Evolutionary conservation across 148 eudicot genomes (phyloP).

Genomic region (Cornus kousa): DNA sequence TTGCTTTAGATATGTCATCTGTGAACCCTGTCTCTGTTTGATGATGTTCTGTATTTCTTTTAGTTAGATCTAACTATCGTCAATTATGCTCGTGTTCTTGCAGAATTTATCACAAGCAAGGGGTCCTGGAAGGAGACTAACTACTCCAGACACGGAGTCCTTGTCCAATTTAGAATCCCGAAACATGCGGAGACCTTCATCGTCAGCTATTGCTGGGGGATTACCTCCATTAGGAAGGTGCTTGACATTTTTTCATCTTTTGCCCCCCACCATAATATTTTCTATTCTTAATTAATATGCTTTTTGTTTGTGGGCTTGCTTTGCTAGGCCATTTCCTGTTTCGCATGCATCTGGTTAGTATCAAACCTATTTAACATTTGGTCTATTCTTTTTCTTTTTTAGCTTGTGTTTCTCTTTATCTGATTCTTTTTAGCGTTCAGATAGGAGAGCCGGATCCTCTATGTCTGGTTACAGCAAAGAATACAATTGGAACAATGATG

Average conservation of each 20-base stretch:
- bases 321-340: slow-evolving; percentile 56
- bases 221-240: slow-evolving; percentile 90
- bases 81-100: slow-evolving; percentile 11
- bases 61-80: background rate
- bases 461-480: slow-evolving; percentile 78
- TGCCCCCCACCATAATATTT: background rate
- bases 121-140: slow-evolving; percentile 56
- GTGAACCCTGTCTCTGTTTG: background rate
- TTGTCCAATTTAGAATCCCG: slow-evolving; percentile 58
- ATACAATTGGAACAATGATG: slow-evolving; percentile 77
- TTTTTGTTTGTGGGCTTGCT: slow-evolving; percentile 8
- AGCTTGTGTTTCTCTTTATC: background rate
- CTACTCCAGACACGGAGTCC: slow-evolving; percentile 52
- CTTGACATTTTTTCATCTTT: slow-evolving; percentile 5
- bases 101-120: slow-evolving; percentile 76
- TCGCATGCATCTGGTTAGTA: slow-evolving; percentile 86
- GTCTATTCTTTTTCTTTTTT: background rate
- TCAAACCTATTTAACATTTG: background rate
- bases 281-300: background rate
- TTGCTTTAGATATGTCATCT: background rate
- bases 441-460: slow-evolving; percentile 80
- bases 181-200: slow-evolving; percentile 64
- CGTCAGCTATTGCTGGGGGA: slow-evolving; percentile 82
- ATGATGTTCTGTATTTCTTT: background rate
- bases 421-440: slow-evolving; percentile 31